phyloP scores from a whole-genome alignment of 1,284 basidiomycete species.

The Chondrostereum purpureum region DNA sequence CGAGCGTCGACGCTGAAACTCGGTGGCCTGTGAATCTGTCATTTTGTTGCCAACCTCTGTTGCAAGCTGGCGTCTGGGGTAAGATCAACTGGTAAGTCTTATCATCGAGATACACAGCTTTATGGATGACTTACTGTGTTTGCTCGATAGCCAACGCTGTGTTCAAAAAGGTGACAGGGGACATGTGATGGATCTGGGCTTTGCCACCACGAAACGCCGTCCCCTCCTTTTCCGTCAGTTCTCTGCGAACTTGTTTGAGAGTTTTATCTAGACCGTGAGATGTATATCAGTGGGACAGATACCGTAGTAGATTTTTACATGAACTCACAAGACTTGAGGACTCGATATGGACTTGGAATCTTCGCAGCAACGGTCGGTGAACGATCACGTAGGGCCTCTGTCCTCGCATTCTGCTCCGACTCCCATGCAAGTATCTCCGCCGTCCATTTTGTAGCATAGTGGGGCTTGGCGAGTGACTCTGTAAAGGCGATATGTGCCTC shows the following conservation, averaged over 20 bases:
- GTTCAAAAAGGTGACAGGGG: neutral
- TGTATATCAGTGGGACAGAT: neutral
- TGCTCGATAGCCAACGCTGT: neutral
- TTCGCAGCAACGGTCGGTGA: too few relatives aligned
- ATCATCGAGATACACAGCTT: too few relatives aligned
- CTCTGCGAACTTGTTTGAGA: neutral
- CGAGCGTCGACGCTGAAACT: neutral
- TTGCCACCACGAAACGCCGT: neutral
- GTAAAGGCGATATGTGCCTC: neutral
- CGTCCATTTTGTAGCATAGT: neutral
- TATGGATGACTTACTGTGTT: neutral
- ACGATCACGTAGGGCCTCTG: too few relatives aligned
- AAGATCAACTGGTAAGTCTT: neutral
- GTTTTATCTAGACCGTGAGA: neutral
- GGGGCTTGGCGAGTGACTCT: neutral
- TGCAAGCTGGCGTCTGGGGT: neutral
- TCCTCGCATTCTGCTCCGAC: too few relatives aligned
- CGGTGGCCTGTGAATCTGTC: neutral
- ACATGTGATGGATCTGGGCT: neutral
- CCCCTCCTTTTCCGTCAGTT: neutral
- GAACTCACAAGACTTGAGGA: neutral
- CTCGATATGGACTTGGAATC: neutral
- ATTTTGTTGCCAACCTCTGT: neutral
- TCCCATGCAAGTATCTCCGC: neutral
- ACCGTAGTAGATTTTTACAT: neutral